Base-by-base conservation (phyloP, 768 basidiomycete species). In the Rubroboletus pulcherrimus region DNA sequence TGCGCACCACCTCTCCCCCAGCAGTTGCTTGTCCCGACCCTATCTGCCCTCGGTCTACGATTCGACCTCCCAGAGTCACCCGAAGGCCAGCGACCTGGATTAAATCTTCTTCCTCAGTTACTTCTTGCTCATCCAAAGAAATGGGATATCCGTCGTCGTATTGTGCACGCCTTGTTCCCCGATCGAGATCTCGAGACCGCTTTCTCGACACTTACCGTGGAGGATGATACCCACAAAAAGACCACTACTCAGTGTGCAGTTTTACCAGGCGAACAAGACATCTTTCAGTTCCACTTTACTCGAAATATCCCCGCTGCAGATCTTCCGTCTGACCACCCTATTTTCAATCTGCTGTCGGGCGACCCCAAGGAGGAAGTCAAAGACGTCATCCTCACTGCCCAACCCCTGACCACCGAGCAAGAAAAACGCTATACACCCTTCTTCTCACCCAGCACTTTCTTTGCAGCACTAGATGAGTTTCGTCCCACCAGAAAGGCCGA, bases 221-320 rank as follows among this genome's bases (percentile, higher is more conserved):
- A 63, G 64, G 37, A 77, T 76, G 53, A 73, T 74, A 66, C 14
- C 81, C 19, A 63, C 79, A 38, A 63, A 73, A 11, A 9, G 30
- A 15, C 34, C 35, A 38, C 49, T 2, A n/a, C 19, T 10, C 44
- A 62, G 50, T 55, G 51, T 38, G 68, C 64, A 38, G 53, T 76
- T 0, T 77, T 91, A 61, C 71, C 80, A 57, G 93, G 92, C 63
- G 73, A 74, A 2, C 85, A 85, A 51, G 91, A 98, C 66, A 82
- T 79, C 2, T 90, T 93, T 68, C 71, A 72, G 30, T 84, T 92
- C 59, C 79, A 84, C 54, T 61, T 72, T 10, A 58, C 68, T 19
- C 70, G 17, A 70, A 71, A 31, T 60, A 58, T 44, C 52, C 65
- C 14, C 55, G 78, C 10, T 47, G 37, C 35, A 79, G 5, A 49